Evolutionary conservation across 257 asterid species (phyloP).

Genomic region (Echites panduratus): DNA sequence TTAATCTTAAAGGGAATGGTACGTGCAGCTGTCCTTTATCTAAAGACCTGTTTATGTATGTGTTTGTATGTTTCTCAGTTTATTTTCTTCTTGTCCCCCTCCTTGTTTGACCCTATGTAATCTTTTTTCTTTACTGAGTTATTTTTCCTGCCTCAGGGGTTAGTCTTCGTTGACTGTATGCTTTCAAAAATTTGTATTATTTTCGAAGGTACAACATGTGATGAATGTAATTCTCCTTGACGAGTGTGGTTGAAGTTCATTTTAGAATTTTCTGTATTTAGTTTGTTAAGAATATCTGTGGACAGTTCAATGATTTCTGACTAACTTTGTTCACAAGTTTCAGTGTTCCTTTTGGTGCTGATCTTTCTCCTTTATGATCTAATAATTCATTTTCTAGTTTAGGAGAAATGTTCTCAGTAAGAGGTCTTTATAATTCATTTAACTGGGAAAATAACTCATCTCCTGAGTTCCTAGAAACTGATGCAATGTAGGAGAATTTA

Average conservation of each 20-base stretch:
- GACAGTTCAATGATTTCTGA: background rate
- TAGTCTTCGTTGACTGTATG: no score
- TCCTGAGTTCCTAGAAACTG: background rate
- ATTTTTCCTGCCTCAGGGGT: background rate
- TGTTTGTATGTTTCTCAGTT: background rate
- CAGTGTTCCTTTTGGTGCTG: background rate
- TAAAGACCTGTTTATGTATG: background rate
- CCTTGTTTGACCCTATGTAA: background rate
- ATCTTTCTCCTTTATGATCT: background rate
- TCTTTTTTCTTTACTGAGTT: background rate
- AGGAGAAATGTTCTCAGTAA: background rate
- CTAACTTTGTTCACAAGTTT: background rate
- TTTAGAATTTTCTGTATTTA: background rate
- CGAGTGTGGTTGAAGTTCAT: background rate
- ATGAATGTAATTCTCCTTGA: no score
- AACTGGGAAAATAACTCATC: background rate
- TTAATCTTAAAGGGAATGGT: slow-evolving; percentile 96
- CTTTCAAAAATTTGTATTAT: no score
- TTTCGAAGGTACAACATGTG: no score
- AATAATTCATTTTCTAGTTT: background rate
- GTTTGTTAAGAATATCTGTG: no score
- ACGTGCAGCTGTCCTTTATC: slow-evolving; percentile 20
- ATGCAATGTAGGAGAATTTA: background rate
- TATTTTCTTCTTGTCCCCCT: background rate
- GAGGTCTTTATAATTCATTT: background rate